Conservation (phyloP, 495 filamentous ascomycete genomes). For the Penicillium crystallinum region DNA sequence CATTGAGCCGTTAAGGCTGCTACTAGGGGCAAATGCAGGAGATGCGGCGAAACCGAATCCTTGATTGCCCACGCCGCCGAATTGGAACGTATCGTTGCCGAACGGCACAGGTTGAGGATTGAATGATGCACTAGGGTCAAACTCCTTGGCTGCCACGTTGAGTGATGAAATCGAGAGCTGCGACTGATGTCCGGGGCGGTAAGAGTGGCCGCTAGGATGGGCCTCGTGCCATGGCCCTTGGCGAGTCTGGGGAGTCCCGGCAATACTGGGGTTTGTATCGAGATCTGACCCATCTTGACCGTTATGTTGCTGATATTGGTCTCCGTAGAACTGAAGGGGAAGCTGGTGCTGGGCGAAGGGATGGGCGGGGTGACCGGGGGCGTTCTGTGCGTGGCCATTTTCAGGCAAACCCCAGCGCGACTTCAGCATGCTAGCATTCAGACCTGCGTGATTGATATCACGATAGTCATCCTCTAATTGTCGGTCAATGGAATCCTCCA, state of each 20-base stretch:
- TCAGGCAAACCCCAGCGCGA: conserved; percentile 38
- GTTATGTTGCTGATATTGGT: conserved; percentile 31
- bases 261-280: conserved; percentile 70
- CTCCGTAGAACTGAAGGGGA: conserved; percentile 34
- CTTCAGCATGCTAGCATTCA: conserved; percentile 34
- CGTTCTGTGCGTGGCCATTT: conserved; percentile 20
- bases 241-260: conserved; percentile 54
- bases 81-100: conserved; percentile 51
- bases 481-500: conserved; percentile 67
- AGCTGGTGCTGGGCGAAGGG: conserved; percentile 33
- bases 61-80: conserved; percentile 28
- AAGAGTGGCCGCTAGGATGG: conserved; percentile 37
- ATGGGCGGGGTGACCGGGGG: conserved; percentile 10
- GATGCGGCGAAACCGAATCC: conserved; percentile 60
- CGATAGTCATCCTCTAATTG: conserved; percentile 63
- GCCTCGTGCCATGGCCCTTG: conserved; percentile 39
- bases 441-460: conserved; percentile 23
- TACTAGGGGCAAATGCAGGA: conserved; percentile 64
- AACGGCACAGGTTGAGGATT: conserved; percentile 55
- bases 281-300: conserved; percentile 60
- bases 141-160: conserved; percentile 84
- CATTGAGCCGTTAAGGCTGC: conserved; percentile 9
- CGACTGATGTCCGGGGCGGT: conserved; percentile 47
- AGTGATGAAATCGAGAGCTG: conserved; percentile 69
- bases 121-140: conserved; percentile 66